A percentile compares a stretch with the other conserved stretches of the same genome.
Conservation (phyloP, 2,329 filamentous ascomycete genomes). For the Ophiostoma tasmaniense region DNA sequence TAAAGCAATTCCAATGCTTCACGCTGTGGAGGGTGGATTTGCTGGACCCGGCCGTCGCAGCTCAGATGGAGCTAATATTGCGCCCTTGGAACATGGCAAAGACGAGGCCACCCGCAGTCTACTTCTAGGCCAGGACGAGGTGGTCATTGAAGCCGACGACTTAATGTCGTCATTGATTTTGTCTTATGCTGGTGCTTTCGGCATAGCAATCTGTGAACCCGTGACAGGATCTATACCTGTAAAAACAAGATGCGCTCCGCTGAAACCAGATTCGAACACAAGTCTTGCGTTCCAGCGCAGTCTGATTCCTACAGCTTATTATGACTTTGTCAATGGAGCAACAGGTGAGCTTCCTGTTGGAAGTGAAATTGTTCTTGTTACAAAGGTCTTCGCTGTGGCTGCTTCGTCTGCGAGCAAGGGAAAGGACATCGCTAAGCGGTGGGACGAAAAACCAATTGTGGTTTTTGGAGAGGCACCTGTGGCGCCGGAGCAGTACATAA, state of each 20-base stretch:
- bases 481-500: neutral
- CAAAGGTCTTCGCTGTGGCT: neutral
- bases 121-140: neutral
- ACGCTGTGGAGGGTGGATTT: slow-evolving; percentile 25
- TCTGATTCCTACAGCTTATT: slow-evolving; percentile 22
- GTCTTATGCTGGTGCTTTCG: neutral
- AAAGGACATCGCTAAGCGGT: neutral
- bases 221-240: neutral
- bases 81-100: neutral
- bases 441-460: neutral
- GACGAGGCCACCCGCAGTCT: neutral
- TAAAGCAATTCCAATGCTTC: slow-evolving; percentile 6
- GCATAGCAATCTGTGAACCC: neutral
- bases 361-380: neutral
- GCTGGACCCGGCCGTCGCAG: slow-evolving; percentile 19
- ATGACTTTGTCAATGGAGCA: neutral
- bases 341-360: neutral
- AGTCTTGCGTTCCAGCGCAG: slow-evolving; percentile 25
- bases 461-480: neutral
- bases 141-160: neutral
- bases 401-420: neutral
- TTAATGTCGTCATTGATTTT: neutral
- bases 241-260: slow-evolving; percentile 5
- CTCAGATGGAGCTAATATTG: slow-evolving; percentile 10
- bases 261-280: slow-evolving; percentile 28